phyloP scores from a whole-genome alignment of 352 stramenopile species.

The Aphanomyces astaci region DNA sequence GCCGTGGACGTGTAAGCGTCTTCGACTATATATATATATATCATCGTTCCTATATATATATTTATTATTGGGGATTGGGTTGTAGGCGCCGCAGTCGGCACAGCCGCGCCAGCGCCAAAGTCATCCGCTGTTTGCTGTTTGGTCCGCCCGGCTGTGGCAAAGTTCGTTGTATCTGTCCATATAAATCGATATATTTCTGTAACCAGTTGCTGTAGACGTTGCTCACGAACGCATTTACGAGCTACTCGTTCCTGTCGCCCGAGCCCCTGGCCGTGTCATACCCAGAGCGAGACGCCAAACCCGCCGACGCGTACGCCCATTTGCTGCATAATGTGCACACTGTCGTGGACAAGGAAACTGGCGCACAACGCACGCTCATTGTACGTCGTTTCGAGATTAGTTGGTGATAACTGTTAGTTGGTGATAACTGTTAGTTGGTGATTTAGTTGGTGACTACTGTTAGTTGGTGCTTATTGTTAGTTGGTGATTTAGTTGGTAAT shows the following conservation, averaged over 20 bases:
- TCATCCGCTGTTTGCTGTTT: conserved; percentile 32
- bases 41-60: not conserved
- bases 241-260: conserved; percentile 3
- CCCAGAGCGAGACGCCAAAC: not conserved
- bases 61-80: not conserved
- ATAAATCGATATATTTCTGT: not conserved
- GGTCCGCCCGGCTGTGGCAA: conserved; percentile 40
- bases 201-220: not conserved
- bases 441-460: too few relatives aligned
- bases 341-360: conserved; percentile 10
- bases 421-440: too few relatives aligned
- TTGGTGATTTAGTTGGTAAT: too few relatives aligned
- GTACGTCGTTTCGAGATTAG: not conserved
- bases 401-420: too few relatives aligned
- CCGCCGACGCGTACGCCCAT: conserved; percentile 19
- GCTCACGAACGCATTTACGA: not conserved
- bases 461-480: too few relatives aligned
- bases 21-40: conserved; percentile 15
- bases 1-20: conserved; percentile 62
- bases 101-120: not conserved
- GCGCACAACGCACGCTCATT: conserved; percentile 6
- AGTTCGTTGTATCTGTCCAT: not conserved
- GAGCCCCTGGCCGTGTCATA: not conserved
- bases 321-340: conserved; percentile 23
- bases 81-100: conserved; percentile 6